These are phyloP conservation scores for Rubia balearica DNA, from an alignment of 305 asterid genomes.

Conservation along the genomic window DNA sequence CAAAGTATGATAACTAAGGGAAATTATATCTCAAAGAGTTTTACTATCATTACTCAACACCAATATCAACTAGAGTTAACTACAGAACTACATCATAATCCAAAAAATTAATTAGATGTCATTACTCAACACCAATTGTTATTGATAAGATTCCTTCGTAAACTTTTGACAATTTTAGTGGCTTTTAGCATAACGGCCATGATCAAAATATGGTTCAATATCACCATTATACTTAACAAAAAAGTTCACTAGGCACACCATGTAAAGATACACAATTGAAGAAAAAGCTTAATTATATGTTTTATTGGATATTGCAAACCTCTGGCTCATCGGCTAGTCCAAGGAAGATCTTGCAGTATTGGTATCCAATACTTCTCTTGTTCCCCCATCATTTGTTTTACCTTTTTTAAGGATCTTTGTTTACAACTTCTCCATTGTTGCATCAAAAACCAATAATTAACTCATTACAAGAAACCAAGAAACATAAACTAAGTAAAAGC, in stretches of 20 bases:
- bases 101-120: background rate
- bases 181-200: constrained; percentile 1
- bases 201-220: background rate
- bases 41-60: background rate
- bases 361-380: constrained; percentile 73
- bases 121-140: background rate
- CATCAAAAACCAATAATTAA: constrained; percentile 21
- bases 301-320: constrained; percentile 28
- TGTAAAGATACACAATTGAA: background rate
- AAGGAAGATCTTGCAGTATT: constrained; percentile 83
- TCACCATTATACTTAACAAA: background rate
- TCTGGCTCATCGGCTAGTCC: constrained; percentile 86
- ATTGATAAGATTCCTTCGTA: background rate
- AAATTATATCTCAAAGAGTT: background rate
- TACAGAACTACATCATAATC: background rate
- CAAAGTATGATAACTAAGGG: background rate
- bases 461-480: background rate
- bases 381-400: constrained; percentile 58
- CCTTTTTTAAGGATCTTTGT: constrained; percentile 63
- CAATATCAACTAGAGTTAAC: background rate
- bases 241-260: background rate
- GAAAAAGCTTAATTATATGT: background rate
- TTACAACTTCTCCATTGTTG: constrained; percentile 79
- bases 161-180: background rate
- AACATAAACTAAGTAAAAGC: too few relatives aligned